These are phyloP conservation scores for Sclerotinia trifoliorum DNA, from an alignment of 2,329 filamentous ascomycete species.

Conservation along the genomic window DNA sequence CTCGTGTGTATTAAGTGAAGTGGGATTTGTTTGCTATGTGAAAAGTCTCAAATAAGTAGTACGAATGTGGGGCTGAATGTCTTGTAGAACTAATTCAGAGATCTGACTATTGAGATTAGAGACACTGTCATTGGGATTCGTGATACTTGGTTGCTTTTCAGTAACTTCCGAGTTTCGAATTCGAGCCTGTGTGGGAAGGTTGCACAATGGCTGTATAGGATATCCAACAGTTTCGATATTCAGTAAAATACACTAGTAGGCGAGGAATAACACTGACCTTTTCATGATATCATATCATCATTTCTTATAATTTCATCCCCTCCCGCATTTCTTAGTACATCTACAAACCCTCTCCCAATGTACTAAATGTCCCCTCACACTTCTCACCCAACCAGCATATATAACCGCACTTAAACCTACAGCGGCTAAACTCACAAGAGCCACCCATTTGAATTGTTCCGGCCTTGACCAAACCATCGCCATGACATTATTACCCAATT, in stretches of 20 bases:
- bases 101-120: background rate
- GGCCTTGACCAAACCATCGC: conserved; percentile 42
- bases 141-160: background rate
- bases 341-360: conserved; percentile 42
- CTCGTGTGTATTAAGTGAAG: background rate
- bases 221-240: background rate
- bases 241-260: background rate
- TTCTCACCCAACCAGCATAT: conserved; percentile 44
- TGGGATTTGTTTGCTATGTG: background rate
- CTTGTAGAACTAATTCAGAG: background rate
- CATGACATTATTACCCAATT: conserved; percentile 43
- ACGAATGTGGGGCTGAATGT: conserved; percentile 1
- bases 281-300: background rate
- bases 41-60: background rate
- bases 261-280: background rate
- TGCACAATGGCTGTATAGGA: background rate
- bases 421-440: conserved; percentile 41
- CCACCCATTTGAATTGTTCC: conserved; percentile 44
- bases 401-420: conserved; percentile 39
- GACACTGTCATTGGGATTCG: background rate
- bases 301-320: background rate
- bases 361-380: conserved; percentile 44
- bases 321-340: conserved; percentile 25
- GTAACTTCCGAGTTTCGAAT: background rate
- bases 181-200: background rate